phyloP scores from a whole-genome alignment of 352 stramenopile genomes.

The Phytophthora ramorum region DNA sequence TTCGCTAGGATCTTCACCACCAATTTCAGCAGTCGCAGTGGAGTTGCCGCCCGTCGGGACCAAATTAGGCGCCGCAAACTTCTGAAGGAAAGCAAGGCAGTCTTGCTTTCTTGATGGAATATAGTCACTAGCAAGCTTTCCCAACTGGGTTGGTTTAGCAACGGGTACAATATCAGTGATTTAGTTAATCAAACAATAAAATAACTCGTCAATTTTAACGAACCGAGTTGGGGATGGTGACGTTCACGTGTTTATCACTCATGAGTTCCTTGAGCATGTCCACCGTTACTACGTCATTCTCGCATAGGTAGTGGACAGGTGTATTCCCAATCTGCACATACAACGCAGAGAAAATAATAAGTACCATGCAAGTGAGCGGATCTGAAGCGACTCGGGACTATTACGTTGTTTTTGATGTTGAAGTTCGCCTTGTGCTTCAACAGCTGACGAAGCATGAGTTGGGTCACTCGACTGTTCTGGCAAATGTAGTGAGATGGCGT shows the following conservation, averaged over 20 bases:
- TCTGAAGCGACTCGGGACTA: background rate
- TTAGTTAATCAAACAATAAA: background rate
- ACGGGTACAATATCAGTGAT: background rate
- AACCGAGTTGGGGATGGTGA: constrained; percentile 74
- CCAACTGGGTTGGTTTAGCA: constrained; percentile 41
- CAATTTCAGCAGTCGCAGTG: constrained; percentile 35
- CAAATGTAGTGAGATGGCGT: constrained; percentile 79
- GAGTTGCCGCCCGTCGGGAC: constrained; percentile 18
- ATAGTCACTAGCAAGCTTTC: constrained; percentile 70
- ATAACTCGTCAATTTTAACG: constrained; percentile 7
- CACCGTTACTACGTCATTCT: constrained; percentile 66
- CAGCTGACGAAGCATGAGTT: constrained; percentile 50
- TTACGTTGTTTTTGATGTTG: constrained; percentile 80
- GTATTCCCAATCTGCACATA: constrained; percentile 73
- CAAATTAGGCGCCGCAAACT: constrained; percentile 60
- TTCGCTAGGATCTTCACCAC: constrained; percentile 72
- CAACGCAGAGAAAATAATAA: constrained; percentile 7
- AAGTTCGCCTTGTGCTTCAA: constrained; percentile 72
- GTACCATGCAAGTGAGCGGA: background rate
- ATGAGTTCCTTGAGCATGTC: constrained; percentile 71
- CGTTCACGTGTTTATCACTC: constrained; percentile 61
- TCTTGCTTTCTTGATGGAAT: constrained; percentile 65
- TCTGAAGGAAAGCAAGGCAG: constrained; percentile 63
- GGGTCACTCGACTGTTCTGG: constrained; percentile 62
- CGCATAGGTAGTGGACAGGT: constrained; percentile 73